Conservation (phyloP, 768 basidiomycete species). For the Lepiota brunneoincarnata region DNA sequence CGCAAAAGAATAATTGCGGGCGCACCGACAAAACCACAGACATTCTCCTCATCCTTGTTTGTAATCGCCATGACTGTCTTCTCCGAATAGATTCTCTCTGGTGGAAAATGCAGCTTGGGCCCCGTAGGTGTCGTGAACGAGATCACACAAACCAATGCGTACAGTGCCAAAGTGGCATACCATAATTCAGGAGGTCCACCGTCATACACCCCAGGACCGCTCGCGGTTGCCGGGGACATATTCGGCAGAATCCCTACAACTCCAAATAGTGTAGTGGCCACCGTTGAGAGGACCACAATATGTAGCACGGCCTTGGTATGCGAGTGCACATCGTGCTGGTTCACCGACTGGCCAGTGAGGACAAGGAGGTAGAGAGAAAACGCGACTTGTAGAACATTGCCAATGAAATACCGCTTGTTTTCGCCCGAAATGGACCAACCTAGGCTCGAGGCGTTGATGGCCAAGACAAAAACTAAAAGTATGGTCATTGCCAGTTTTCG, state of each 20-base stretch:
- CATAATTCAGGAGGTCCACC: slow-evolving; percentile 37
- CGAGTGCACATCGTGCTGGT: slow-evolving; percentile 34
- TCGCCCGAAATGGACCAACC: slow-evolving; percentile 47
- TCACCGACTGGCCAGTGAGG: slow-evolving; percentile 50
- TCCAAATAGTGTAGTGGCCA: slow-evolving; percentile 44
- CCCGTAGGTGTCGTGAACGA: slow-evolving; percentile 65
- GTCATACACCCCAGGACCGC: slow-evolving; percentile 15
- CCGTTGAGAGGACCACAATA: slow-evolving; percentile 50
- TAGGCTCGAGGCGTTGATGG: slow-evolving; percentile 50
- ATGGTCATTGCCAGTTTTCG: slow-evolving; percentile 52
- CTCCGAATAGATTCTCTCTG: slow-evolving; percentile 71
- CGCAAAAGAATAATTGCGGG: neutral
- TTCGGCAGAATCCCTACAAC: slow-evolving; percentile 57
- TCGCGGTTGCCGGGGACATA: slow-evolving; percentile 27
- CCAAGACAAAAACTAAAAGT: slow-evolving; percentile 43
- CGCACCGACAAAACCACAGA: slow-evolving; percentile 59
- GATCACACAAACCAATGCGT: slow-evolving; percentile 37
- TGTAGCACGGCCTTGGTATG: slow-evolving; percentile 59
- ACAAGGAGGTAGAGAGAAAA: slow-evolving; percentile 62
- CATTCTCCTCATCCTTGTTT: slow-evolving; percentile 69
- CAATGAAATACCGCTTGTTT: slow-evolving; percentile 29
- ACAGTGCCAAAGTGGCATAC: slow-evolving; percentile 51
- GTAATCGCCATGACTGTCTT: slow-evolving; percentile 61
- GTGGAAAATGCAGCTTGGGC: slow-evolving; percentile 71
- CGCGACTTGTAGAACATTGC: slow-evolving; percentile 41